phyloP scores from a whole-genome alignment of 345 rosid species.

The Raphanus raphanistrum region DNA sequence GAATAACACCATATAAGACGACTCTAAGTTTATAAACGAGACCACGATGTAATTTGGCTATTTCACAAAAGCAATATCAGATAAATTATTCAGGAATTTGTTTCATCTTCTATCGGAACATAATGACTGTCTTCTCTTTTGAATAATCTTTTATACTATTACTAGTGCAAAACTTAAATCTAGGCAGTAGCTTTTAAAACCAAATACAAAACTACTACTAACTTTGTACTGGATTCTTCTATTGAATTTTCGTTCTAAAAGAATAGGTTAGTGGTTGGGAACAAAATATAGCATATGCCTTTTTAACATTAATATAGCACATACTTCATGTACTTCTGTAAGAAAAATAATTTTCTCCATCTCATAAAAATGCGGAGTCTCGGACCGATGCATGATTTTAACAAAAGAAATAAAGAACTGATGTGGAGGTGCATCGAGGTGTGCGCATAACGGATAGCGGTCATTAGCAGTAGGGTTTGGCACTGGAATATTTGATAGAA shows the following conservation, averaged over 20 bases:
- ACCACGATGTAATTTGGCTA: too few relatives aligned
- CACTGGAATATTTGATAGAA: neutral
- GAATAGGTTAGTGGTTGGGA: neutral
- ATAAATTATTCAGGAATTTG: too few relatives aligned
- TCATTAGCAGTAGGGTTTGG: neutral
- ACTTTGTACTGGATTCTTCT: neutral
- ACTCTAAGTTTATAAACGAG: too few relatives aligned
- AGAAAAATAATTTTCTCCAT: too few relatives aligned
- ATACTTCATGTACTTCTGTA: too few relatives aligned
- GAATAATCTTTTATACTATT: too few relatives aligned
- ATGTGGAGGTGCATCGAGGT: neutral
- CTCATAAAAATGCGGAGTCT: neutral
- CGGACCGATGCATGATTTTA: neutral
- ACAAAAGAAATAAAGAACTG: neutral
- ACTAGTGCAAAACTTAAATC: neutral
- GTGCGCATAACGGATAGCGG: neutral
- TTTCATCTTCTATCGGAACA: too few relatives aligned
- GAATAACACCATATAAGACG: too few relatives aligned
- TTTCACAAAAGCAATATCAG: too few relatives aligned
- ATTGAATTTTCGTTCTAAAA: neutral
- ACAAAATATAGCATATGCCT: neutral
- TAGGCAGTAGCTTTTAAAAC: neutral
- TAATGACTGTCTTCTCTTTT: too few relatives aligned
- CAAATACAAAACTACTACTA: neutral
- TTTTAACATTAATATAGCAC: too few relatives aligned